These are phyloP conservation scores for Leptomonas seymouri DNA, from an alignment of 208 protist species.

Conservation along the genomic window DNA sequence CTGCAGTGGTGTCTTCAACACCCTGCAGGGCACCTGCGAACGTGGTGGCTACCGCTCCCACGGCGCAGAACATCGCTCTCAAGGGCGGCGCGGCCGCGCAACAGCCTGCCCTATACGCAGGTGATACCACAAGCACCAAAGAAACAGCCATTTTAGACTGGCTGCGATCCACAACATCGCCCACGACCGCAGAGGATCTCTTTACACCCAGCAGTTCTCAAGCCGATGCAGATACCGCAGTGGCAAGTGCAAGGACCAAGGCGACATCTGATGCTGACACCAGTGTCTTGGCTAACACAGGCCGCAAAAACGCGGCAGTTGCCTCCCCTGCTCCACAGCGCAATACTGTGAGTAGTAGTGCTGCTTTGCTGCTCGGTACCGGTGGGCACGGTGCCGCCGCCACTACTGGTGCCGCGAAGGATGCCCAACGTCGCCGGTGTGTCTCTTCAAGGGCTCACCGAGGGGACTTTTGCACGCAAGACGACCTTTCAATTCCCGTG, in stretches of 20 bases:
- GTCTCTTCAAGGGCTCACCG: background rate
- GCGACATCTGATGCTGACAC: background rate
- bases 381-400: background rate
- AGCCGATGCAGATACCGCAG: background rate
- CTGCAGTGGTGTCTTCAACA: background rate
- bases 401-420: background rate
- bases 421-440: too few species aligned
- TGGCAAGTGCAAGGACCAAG: background rate
- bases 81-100: background rate
- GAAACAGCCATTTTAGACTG: constrained; percentile 24
- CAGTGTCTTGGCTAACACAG: too few species aligned
- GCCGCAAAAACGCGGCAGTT: too few species aligned
- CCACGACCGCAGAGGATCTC: background rate
- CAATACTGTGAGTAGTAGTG: too few species aligned
- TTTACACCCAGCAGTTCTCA: background rate
- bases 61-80: background rate
- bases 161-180: constrained; percentile 6
- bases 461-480: background rate
- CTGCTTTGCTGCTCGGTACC: background rate
- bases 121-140: constrained; percentile 7
- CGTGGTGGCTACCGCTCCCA: background rate
- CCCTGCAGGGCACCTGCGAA: background rate
- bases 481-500: background rate
- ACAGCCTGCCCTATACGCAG: constrained; percentile 1
- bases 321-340: too few species aligned